A percentile compares a stretch with the other conserved stretches of the same genome.
Conservation (phyloP, 441 rosid genomes). For the Sinapis alba region DNA sequence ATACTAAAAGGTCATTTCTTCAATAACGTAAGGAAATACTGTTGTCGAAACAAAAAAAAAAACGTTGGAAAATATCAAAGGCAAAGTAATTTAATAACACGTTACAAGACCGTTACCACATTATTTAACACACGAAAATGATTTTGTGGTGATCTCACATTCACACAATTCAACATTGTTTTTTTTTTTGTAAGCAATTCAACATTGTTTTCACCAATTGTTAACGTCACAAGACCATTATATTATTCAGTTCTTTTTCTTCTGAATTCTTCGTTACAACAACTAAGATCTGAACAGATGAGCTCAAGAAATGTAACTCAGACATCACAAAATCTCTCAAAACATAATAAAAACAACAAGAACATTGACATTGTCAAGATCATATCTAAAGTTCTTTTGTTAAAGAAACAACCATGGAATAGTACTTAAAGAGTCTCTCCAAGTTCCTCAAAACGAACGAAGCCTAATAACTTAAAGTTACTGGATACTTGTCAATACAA, state of each 20-base stretch:
- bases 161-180: neutral
- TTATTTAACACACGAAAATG: neutral
- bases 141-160: neutral
- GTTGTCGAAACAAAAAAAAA: no score
- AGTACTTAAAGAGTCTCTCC: slow-evolving; percentile 9
- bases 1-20: no score
- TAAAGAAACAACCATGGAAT: slow-evolving; percentile 4
- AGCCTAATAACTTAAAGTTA: slow-evolving; percentile 46
- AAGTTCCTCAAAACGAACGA: neutral
- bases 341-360: slow-evolving; percentile 26
- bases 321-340: slow-evolving; percentile 21
- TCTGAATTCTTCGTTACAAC: neutral
- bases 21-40: no score
- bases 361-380: slow-evolving; percentile 29
- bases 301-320: slow-evolving; percentile 16
- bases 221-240: neutral
- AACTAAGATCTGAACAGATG: slow-evolving; percentile 17
- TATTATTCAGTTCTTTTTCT: neutral
- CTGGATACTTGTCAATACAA: slow-evolving; percentile 66
- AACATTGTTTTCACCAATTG: neutral
- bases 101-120: slow-evolving; percentile 15
- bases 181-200: no score
- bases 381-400: neutral
- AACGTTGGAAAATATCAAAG: neutral
- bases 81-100: neutral